These are phyloP conservation scores for Diaporthe australafricana DNA, from an alignment of 2,329 filamentous ascomycete genomes.

Conservation along the genomic window DNA sequence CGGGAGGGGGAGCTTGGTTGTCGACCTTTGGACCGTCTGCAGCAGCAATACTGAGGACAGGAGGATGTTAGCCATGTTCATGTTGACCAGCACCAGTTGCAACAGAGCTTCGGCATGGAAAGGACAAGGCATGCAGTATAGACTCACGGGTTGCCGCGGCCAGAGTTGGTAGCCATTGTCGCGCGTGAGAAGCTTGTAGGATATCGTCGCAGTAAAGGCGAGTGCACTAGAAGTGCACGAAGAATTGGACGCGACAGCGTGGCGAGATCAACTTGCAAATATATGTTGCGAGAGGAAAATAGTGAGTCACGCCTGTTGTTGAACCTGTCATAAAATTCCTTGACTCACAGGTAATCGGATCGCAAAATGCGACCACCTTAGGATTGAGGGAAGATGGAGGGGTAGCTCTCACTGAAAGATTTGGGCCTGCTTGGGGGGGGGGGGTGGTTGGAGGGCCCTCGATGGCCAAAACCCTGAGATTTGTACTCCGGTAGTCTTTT, in stretches of 20 bases:
- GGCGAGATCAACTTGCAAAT: slow-evolving; percentile 36
- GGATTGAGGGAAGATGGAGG: slow-evolving; percentile 7
- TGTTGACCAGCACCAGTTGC: background rate
- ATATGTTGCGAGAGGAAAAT: background rate
- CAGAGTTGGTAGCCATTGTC: slow-evolving; percentile 71
- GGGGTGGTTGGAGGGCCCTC: background rate
- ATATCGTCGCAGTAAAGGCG: slow-evolving; percentile 60
- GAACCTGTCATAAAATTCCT: slow-evolving; percentile 16
- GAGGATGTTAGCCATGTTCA: slow-evolving; percentile 32
- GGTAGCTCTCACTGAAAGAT: slow-evolving; percentile 4
- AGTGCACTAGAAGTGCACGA: slow-evolving; percentile 70
- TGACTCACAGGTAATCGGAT: slow-evolving; percentile 22
- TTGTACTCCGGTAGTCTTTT: background rate
- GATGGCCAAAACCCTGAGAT: background rate
- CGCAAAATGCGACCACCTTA: slow-evolving; percentile 9
- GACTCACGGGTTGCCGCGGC: slow-evolving; percentile 59
- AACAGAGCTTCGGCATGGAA: background rate
- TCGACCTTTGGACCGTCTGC: slow-evolving; percentile 54
- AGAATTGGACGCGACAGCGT: slow-evolving; percentile 44
- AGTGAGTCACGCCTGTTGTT: slow-evolving; percentile 27
- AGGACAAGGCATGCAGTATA: background rate
- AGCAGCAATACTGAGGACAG: slow-evolving; percentile 52
- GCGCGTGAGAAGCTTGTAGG: slow-evolving; percentile 53
- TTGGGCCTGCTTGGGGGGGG: background rate
- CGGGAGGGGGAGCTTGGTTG: slow-evolving; percentile 52